A percentile compares a stretch with the other conserved stretches of the same genome.
Evolutionary conservation across 495 filamentous ascomycete species (phyloP).

Genomic region (Halenospora varia): DNA sequence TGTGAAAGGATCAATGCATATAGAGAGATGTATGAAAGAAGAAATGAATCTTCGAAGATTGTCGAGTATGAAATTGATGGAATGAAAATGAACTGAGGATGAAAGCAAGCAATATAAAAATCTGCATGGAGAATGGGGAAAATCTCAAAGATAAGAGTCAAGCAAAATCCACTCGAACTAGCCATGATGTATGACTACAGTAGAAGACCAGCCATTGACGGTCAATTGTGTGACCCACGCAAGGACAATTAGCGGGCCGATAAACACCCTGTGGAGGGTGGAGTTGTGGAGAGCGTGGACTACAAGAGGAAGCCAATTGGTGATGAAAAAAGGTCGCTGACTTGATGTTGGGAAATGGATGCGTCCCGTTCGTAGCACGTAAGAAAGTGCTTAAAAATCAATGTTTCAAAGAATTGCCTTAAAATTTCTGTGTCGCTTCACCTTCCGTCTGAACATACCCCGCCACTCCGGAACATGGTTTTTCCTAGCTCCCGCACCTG

Average conservation of each 20-base stretch:
- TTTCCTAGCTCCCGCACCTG: conserved; percentile 4
- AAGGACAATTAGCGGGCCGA: neutral
- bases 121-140: neutral
- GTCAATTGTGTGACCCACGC: neutral
- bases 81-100: neutral
- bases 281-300: neutral
- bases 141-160: neutral
- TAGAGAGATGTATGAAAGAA: neutral
- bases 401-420: too few species aligned
- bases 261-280: neutral
- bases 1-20: neutral
- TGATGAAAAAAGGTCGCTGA: too few species aligned
- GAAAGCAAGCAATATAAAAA: neutral
- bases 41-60: neutral
- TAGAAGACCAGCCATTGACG: neutral
- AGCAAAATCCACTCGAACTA: neutral
- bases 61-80: neutral
- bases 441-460: too few species aligned
- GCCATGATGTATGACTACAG: neutral
- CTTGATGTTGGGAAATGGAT: too few species aligned
- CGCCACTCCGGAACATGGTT: conserved; percentile 1
- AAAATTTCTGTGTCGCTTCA: too few species aligned
- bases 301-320: too few species aligned
- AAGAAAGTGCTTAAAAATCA: neutral
- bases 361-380: neutral